Evolutionary conservation across 106 monocot genomes (phyloP), one percentile per base, ranked within the genome.

Genomic region (Vanilla planifolia): DNA sequence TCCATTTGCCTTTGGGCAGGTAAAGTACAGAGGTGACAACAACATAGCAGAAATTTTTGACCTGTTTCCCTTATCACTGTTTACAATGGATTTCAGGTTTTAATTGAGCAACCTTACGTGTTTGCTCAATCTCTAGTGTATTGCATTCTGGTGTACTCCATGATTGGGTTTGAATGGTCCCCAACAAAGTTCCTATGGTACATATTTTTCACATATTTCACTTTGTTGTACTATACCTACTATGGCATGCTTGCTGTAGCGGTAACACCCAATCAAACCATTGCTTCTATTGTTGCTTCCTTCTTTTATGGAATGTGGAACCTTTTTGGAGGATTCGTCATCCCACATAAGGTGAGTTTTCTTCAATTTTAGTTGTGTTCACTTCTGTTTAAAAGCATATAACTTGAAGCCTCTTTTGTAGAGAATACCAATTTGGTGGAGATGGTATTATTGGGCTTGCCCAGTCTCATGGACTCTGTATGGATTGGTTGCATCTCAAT

Each of bases 1-100:
- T 50, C 81, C 90, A 21, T 91, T 85, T 76, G 85, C 90, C 36
- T 42, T 59, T 47, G 78, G 85, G 19, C 90, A 91, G 81, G 90
- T 91, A 53, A 53, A 4, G 28, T 6, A 17, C n/a, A n/a, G n/a
- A n/a, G n/a, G n/a, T n/a, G n/a, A n/a, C n/a, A n/a, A n/a, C n/a
- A n/a, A n/a, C n/a, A 5, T 34, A 23, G 1, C 15, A 22, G 15
- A n/a, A n/a, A n/a, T n/a, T n/a, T n/a, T 28, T 45, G 6, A 30
- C 16, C 45, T 43, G 17, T 30, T 30, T 4, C 45, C 5, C 17
- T 17, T 45, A 2, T 30, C 27, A 29, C 46, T 0, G 17, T 45
- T 16, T 3, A 28, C 23, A 48, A 24, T 25, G 26, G 24, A 52
- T 63, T 47, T 13, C 68, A 85, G 85, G 85, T 85, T 50, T 46